Conservation (phyloP, 225 moss, liverwort and hornwort genomes). For the Rhytidiadelphus loreus region DNA sequence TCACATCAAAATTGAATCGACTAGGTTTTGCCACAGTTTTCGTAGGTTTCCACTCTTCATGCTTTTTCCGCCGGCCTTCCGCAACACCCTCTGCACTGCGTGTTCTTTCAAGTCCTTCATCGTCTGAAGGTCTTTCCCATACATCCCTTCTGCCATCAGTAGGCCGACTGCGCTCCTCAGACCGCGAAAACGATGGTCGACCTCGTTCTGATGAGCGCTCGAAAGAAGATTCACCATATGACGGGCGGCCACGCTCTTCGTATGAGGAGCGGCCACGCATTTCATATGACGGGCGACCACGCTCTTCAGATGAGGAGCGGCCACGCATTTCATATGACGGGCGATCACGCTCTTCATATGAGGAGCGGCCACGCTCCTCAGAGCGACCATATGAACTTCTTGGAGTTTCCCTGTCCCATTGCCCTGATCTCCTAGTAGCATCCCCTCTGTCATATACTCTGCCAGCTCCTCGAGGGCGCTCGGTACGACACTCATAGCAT, state of each 20-base stretch:
- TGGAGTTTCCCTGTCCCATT: slow-evolving; percentile 20
- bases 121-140: slow-evolving; percentile 14
- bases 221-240: slow-evolving; percentile 11
- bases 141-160: background rate
- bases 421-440: slow-evolving; percentile 12
- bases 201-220: slow-evolving; percentile 26
- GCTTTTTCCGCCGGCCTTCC: slow-evolving; percentile 19
- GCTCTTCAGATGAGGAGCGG: background rate
- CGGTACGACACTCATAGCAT: slow-evolving; percentile 47
- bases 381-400: slow-evolving; percentile 27
- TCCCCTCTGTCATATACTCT: slow-evolving; percentile 22
- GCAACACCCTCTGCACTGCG: background rate
- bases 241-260: slow-evolving; percentile 1
- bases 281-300: slow-evolving; percentile 3
- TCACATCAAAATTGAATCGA: slow-evolving; percentile 38
- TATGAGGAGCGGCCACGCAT: background rate
- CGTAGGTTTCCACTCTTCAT: slow-evolving; percentile 57
- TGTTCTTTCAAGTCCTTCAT: slow-evolving; percentile 2
- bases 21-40: slow-evolving; percentile 5
- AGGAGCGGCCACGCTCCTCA: slow-evolving; percentile 26
- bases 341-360: slow-evolving; percentile 2
- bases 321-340: background rate
- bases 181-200: slow-evolving; percentile 8
- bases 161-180: slow-evolving; percentile 26
- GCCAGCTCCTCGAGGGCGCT: slow-evolving; percentile 34